These are phyloP conservation scores for Zoysia matrella DNA, from an alignment of 202 grass and related monocot genomes.

Conservation along the genomic window DNA sequence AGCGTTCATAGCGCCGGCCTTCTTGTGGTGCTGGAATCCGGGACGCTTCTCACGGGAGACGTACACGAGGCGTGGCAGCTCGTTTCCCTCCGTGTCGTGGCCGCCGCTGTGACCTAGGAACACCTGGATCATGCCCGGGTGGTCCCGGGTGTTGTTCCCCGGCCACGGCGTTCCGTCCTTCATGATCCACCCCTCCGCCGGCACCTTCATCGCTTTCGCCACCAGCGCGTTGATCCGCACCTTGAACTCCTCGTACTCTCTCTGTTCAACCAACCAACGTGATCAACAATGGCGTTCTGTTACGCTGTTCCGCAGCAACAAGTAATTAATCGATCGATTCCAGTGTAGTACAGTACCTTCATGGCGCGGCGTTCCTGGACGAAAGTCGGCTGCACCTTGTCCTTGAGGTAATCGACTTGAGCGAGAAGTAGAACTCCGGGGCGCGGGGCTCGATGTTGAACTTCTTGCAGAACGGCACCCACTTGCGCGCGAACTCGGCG, in stretches of 20 bases:
- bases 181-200: conserved; percentile 94
- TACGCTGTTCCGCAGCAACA: neutral
- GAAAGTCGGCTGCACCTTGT: conserved; percentile 91
- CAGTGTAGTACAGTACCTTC: conserved; percentile 58
- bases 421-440: conserved; percentile 91
- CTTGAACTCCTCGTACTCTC: conserved; percentile 99
- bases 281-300: neutral
- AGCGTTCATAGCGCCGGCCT: conserved; percentile 99
- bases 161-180: conserved; percentile 99
- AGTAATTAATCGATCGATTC: neutral
- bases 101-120: conserved; percentile 94
- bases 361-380: conserved; percentile 96
- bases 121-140: conserved; percentile 99
- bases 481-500: conserved; percentile 95
- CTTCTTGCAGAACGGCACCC: conserved; percentile 99
- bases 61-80: conserved; percentile 92
- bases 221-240: conserved; percentile 94
- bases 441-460: conserved; percentile 94
- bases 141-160: conserved; percentile 53
- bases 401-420: conserved; percentile 98
- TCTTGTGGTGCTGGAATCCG: conserved; percentile 99
- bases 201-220: conserved; percentile 89
- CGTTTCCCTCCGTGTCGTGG: conserved; percentile 89
- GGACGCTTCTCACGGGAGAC: conserved; percentile 99
- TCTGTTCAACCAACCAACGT: conserved; percentile 41